Percentiles rank a stretch among this genome's conserved stretches.
These are phyloP conservation scores for Evernia prunastri DNA, from an alignment of 495 filamentous ascomycete species.

Conservation along the genomic window DNA sequence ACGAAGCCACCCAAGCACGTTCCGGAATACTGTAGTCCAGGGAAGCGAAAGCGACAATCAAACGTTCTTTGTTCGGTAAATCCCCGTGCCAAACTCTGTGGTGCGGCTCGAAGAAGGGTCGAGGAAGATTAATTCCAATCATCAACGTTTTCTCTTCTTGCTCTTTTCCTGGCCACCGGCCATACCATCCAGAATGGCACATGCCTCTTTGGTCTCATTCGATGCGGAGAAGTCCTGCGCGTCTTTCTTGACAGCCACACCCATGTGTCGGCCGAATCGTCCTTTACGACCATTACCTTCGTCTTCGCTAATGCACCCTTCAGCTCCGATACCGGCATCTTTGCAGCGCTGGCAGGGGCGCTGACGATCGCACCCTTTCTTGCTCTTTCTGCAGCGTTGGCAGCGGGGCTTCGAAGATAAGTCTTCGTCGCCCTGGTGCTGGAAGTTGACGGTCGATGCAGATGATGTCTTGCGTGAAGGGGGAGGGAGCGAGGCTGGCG, in stretches of 20 bases:
- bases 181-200: slow-evolving; percentile 26
- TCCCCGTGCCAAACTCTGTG: neutral
- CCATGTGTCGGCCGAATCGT: slow-evolving; percentile 94
- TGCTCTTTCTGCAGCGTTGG: slow-evolving; percentile 97
- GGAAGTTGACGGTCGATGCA: slow-evolving; percentile 59
- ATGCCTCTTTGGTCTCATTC: slow-evolving; percentile 33
- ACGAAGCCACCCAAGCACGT: neutral
- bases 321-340: slow-evolving; percentile 86
- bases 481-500: slow-evolving; percentile 58
- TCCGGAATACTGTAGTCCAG: neutral
- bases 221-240: slow-evolving; percentile 34
- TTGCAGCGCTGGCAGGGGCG: slow-evolving; percentile 91
- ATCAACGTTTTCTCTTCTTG: slow-evolving; percentile 68
- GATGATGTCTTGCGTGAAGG: slow-evolving; percentile 75
- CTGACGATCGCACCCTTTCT: slow-evolving; percentile 97
- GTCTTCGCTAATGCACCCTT: slow-evolving; percentile 93
- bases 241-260: slow-evolving; percentile 75
- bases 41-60: neutral
- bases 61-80: neutral
- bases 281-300: slow-evolving; percentile 94
- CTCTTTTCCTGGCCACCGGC: slow-evolving; percentile 50
- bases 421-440: slow-evolving; percentile 77
- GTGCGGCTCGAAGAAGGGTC: neutral
- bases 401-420: slow-evolving; percentile 91
- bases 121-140: neutral